Conservation (phyloP, 1,284 basidiomycete species). For the Tylopilus sp. region DNA sequence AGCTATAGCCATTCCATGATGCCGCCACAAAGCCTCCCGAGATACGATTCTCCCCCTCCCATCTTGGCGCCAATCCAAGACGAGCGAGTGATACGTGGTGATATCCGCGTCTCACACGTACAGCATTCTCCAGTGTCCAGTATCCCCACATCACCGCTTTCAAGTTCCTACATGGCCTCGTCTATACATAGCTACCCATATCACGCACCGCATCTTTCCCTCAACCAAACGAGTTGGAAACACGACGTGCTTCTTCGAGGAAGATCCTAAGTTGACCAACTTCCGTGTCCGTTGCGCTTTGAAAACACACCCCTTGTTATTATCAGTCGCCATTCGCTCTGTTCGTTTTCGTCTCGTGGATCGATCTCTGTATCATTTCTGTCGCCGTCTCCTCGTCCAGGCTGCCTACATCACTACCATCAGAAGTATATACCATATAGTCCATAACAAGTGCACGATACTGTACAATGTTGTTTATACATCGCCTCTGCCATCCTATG, state of each 20-base stretch:
- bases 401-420: slow-evolving; percentile 25
- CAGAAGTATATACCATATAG: slow-evolving; percentile 36
- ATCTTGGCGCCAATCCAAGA: slow-evolving; percentile 52
- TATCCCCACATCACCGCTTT: slow-evolving; percentile 26
- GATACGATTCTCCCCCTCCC: slow-evolving; percentile 51
- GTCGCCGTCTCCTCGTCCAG: slow-evolving; percentile 7
- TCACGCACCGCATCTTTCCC: slow-evolving; percentile 32
- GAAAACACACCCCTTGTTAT: not conserved
- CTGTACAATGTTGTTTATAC: slow-evolving; percentile 35
- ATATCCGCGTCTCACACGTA: slow-evolving; percentile 31
- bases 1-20: slow-evolving; percentile 32
- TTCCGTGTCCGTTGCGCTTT: not conserved
- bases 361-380: slow-evolving; percentile 25
- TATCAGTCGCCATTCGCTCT: slow-evolving; percentile 6
- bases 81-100: slow-evolving; percentile 37
- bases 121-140: slow-evolving; percentile 35
- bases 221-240: slow-evolving; percentile 29
- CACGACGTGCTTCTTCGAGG: slow-evolving; percentile 29
- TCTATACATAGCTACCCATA: slow-evolving; percentile 38
- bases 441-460: slow-evolving; percentile 31
- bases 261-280: slow-evolving; percentile 21
- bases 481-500: slow-evolving; percentile 7
- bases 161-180: slow-evolving; percentile 39
- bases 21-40: slow-evolving; percentile 27
- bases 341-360: slow-evolving; percentile 15